These are phyloP conservation scores for Erodium moschatum DNA, from an alignment of 441 rosid genomes.

Conservation along the genomic window DNA sequence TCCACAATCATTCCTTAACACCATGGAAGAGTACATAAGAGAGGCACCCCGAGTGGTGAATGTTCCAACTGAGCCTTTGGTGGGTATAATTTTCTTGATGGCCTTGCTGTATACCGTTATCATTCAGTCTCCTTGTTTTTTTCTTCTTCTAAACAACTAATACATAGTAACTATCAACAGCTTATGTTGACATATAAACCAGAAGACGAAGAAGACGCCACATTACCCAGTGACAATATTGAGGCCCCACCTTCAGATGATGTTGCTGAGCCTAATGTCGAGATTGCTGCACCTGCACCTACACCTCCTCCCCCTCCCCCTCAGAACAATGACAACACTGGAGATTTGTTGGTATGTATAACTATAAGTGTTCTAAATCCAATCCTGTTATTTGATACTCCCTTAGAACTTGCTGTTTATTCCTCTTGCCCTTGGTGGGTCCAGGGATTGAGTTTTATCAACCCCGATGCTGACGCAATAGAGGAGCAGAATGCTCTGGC, in stretches of 20 bases:
- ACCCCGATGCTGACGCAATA: constrained; percentile 53
- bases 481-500: constrained; percentile 89
- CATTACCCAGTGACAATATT: constrained; percentile 45
- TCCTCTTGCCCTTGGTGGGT: constrained; percentile 12
- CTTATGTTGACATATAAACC: constrained; percentile 79
- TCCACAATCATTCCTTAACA: constrained; percentile 82
- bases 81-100: constrained; percentile 30
- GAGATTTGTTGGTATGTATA: constrained; percentile 67
- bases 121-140: background rate
- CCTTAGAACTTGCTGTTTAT: constrained; percentile 6
- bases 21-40: constrained; percentile 95
- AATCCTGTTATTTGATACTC: constrained; percentile 15
- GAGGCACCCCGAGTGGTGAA: constrained; percentile 87
- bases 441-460: constrained; percentile 54
- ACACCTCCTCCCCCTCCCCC: constrained; percentile 35
- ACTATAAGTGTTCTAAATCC: constrained; percentile 8
- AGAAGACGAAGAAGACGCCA: constrained; percentile 64
- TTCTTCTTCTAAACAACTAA: constrained; percentile 23
- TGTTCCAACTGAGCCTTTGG: constrained; percentile 80
- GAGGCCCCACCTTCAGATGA: constrained; percentile 47
- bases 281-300: constrained; percentile 26
- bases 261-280: constrained; percentile 34
- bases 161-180: constrained; percentile 33
- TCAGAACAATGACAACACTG: constrained; percentile 48
- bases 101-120: background rate